Evolutionary conservation across 1,139 yeast species (phyloP).

Genomic region (Diutina neorugosa): DNA sequence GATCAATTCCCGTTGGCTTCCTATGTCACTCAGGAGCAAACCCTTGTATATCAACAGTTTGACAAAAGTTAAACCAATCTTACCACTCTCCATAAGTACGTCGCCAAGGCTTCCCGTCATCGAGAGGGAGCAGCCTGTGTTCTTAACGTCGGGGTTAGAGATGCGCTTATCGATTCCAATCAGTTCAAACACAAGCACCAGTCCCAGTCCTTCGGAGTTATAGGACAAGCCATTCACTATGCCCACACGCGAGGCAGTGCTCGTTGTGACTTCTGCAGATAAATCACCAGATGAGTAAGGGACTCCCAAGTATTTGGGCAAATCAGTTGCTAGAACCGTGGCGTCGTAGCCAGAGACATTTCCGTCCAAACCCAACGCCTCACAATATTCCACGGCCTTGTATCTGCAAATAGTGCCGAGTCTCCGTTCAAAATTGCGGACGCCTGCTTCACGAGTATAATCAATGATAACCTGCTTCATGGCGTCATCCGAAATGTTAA

Average conservation of each 20-base stretch:
- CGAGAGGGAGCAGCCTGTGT: background rate
- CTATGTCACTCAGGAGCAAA: conserved; percentile 15
- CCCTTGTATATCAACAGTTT: conserved; percentile 40
- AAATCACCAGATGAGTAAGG: conserved; percentile 26
- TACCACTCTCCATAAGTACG: conserved; percentile 72
- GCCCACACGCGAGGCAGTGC: conserved; percentile 26
- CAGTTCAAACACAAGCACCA: conserved; percentile 71
- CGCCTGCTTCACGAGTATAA: conserved; percentile 85
- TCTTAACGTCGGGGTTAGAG: background rate
- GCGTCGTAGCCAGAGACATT: conserved; percentile 18
- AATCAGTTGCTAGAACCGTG: conserved; percentile 27
- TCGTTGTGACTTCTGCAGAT: conserved; percentile 13
- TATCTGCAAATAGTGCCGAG: conserved; percentile 66
- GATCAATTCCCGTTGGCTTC: conserved; percentile 17
- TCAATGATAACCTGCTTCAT: conserved; percentile 50
- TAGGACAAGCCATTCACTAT: conserved; percentile 87
- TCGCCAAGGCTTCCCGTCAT: conserved; percentile 81
- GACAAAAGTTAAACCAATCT: conserved; percentile 66
- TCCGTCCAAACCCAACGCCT: conserved; percentile 16
- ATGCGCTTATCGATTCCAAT: conserved; percentile 34
- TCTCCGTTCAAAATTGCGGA: conserved; percentile 62
- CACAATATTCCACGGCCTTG: conserved; percentile 70
- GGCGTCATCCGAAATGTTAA: conserved; percentile 32
- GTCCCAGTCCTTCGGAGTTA: conserved; percentile 82
- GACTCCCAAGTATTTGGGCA: conserved; percentile 41